Evolutionary conservation across 345 rosid genomes (phyloP).

Genomic region (Cochlearia excelsa): DNA sequence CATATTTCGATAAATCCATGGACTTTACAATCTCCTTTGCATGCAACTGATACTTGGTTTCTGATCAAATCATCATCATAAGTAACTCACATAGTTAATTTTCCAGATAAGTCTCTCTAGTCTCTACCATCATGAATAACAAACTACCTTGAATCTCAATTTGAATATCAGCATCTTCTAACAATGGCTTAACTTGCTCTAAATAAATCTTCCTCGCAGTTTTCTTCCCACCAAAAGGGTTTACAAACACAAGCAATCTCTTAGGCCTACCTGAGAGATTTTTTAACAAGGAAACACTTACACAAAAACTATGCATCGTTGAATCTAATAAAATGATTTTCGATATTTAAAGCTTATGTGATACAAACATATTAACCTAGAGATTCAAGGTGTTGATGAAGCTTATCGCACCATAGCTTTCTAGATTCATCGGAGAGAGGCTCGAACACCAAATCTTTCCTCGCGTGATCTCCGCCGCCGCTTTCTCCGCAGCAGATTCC

Average conservation of each 20-base stretch:
- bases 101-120: no score
- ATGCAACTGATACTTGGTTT: slow-evolving; percentile 68
- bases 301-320: no score
- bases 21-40: slow-evolving; percentile 68
- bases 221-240: slow-evolving; percentile 88
- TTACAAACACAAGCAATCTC: slow-evolving; percentile 64
- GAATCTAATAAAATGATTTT: no score
- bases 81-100: neutral
- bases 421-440: slow-evolving; percentile 55
- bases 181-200: slow-evolving; percentile 69
- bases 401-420: slow-evolving; percentile 58
- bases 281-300: neutral
- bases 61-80: slow-evolving; percentile 37
- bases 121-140: neutral
- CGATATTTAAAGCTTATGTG: neutral
- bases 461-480: slow-evolving; percentile 41
- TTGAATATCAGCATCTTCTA: slow-evolving; percentile 72
- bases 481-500: slow-evolving; percentile 52
- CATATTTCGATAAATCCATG: slow-evolving; percentile 59
- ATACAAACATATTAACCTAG: slow-evolving; percentile 42
- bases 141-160: slow-evolving; percentile 61
- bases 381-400: slow-evolving; percentile 53
- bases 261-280: slow-evolving; percentile 61
- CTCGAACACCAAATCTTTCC: slow-evolving; percentile 75
- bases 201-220: slow-evolving; percentile 59